Base-by-base conservation (phyloP, 2,329 filamentous ascomycete species). In the Exophiala phaeomuriformis region DNA sequence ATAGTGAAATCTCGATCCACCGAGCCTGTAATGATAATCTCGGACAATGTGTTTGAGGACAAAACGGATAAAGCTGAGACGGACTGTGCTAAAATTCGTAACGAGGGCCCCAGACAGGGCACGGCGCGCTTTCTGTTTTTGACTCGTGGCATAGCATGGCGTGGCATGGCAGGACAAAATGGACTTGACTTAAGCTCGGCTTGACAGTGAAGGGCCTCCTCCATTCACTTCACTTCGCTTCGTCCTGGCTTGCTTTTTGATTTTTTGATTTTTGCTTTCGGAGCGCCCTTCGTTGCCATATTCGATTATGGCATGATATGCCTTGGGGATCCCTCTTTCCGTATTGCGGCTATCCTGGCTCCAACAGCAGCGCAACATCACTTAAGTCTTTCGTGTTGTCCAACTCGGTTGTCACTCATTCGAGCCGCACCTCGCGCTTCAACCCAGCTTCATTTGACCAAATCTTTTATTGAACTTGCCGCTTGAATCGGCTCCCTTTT, bases 381-480 rank as follows among this genome's bases (percentile, higher is more conserved):
- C 19, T 19, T 27, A 3, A n/a, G 41, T 31, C 27, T 5, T 45
- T 45, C 7, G 42, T n/a, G 42, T 33, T 31, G 5, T 50, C 41
- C 41, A 50, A 46, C 41, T 46, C 19, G 36, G 5, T 40, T 9
- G 49, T 51, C 49, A 51, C 49, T 51, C 49, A 42, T 51, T 51
- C 46, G 41, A 19, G 19, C 19, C 19, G 19, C 19, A 19, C 19
- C 19, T 19, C 19, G 19, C 19, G 19, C 19, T 19, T 19, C 19
- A 19, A 19, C 19, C 19, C 19, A 19, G 19, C 19, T 19, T 19
- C 19, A 19, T 19, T 19, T 19, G 19, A 19, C 1, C 19, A 19
- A 19, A 19, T 19, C 28, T 40, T 29, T 31, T 31, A 37, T 49
- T 37, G 19, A 19, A 19, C 19, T 19, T 19, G 19, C 19, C 19